phyloP scores from a whole-genome alignment of 306 rosid genomes.

The Psophocarpus tetragonolobus region DNA sequence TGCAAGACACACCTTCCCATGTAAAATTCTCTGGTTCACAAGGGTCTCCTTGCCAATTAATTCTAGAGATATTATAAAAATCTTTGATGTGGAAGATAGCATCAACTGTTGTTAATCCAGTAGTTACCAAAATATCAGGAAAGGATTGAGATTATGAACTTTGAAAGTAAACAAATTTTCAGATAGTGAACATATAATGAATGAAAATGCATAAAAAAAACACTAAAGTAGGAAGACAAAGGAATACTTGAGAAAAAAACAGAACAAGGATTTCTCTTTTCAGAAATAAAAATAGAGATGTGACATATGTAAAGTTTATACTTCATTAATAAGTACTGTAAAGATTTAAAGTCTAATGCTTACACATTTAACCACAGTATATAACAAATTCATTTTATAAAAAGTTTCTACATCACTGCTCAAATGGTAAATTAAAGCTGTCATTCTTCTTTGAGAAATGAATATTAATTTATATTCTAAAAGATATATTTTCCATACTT shows the following conservation, averaged over 20 bases:
- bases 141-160: not conserved
- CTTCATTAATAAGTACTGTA: not conserved
- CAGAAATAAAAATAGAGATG: not conserved
- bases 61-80: not conserved
- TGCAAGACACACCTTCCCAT: slow-evolving; percentile 17
- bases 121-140: not conserved
- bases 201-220: not conserved
- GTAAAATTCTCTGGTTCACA: slow-evolving; percentile 3
- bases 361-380: not conserved
- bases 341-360: not conserved
- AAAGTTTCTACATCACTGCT: too few species aligned
- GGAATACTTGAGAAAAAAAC: not conserved
- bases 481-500: not conserved
- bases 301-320: not conserved
- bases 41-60: slow-evolving; percentile 22
- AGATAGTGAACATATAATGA: not conserved
- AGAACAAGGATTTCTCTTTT: not conserved
- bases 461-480: too few species aligned
- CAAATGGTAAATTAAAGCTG: too few species aligned
- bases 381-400: too few species aligned
- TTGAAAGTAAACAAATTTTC: not conserved
- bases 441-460: too few species aligned
- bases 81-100: not conserved
- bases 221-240: not conserved
- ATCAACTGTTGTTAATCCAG: not conserved